Evolutionary conservation across 352 stramenopile genomes (phyloP).

Genomic region (Phytophthora tentaculata): DNA sequence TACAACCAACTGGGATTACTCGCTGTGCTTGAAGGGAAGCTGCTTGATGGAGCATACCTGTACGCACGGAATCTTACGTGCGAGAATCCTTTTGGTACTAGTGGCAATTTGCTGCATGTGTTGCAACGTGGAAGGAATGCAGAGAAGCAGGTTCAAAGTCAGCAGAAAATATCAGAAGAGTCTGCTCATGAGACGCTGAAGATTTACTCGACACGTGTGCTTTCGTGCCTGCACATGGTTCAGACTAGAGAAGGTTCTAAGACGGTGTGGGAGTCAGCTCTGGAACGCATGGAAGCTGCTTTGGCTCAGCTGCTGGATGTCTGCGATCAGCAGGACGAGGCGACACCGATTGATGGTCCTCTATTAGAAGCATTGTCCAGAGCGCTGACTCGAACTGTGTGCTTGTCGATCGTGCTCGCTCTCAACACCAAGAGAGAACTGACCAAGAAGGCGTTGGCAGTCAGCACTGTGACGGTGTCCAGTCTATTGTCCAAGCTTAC

Average conservation of each 20-base stretch:
- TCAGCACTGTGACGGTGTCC: slow-evolving; percentile 9
- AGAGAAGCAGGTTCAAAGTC: slow-evolving; percentile 15
- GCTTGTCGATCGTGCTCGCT: slow-evolving; percentile 41
- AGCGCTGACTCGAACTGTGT: slow-evolving; percentile 33
- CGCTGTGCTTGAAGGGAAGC: slow-evolving; percentile 40
- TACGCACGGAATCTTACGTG: slow-evolving; percentile 55
- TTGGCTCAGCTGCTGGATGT: slow-evolving; percentile 22
- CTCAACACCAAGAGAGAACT: slow-evolving; percentile 20
- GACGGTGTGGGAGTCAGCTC: slow-evolving; percentile 7
- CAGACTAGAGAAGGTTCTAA: slow-evolving; percentile 10
- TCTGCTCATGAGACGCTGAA: slow-evolving; percentile 19
- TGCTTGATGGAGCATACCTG: slow-evolving; percentile 48
- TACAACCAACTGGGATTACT: slow-evolving; percentile 70
- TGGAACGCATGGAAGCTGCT: slow-evolving; percentile 22
- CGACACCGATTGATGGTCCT: slow-evolving; percentile 16
- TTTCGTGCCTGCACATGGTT: slow-evolving; percentile 31
- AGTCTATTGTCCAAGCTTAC: slow-evolving; percentile 26
- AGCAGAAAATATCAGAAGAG: slow-evolving; percentile 6
- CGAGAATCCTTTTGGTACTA: slow-evolving; percentile 43
- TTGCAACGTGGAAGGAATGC: slow-evolving; percentile 28
- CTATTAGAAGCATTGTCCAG: slow-evolving; percentile 18
- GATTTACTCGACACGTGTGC: slow-evolving; percentile 13
- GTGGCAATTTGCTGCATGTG: slow-evolving; percentile 48
- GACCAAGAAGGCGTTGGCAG: slow-evolving; percentile 11
- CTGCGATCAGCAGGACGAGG: slow-evolving; percentile 24